Conservation (phyloP, 2,329 filamentous ascomycete genomes). For the Trichoderma harzianum region DNA sequence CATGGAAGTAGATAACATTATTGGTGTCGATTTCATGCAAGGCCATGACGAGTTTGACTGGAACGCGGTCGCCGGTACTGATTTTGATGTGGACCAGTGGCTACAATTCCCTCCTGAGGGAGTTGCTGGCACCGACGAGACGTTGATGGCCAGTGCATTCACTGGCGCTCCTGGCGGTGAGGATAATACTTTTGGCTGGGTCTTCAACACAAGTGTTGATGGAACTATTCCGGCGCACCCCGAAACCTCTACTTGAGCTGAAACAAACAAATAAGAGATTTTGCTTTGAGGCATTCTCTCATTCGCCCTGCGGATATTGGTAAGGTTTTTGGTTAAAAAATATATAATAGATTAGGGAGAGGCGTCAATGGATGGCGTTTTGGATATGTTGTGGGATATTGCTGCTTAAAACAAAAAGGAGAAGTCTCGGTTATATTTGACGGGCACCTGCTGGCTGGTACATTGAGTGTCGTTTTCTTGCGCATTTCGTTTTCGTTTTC, state of each 20-base stretch:
- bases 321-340: neutral
- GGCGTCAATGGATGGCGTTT: neutral
- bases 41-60: constrained; percentile 52
- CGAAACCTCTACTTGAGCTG: neutral
- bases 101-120: constrained; percentile 55
- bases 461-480: neutral
- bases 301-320: neutral
- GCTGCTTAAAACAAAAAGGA: neutral
- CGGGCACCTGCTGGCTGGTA: neutral
- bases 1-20: constrained; percentile 33
- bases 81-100: constrained; percentile 58
- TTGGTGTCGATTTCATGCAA: constrained; percentile 47
- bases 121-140: constrained; percentile 38
- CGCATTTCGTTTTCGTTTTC: neutral
- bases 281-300: neutral
- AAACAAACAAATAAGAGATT: neutral
- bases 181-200: constrained; percentile 29
- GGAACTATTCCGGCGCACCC: neutral
- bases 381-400: neutral
- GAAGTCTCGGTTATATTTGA: neutral
- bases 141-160: constrained; percentile 35
- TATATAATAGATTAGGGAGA: neutral
- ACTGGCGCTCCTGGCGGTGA: constrained; percentile 24
- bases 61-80: constrained; percentile 50
- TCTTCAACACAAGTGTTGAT: constrained; percentile 29